Percentiles rank a stretch among this genome's conserved stretches.
These are phyloP conservation scores for Petunia hybrid DNA, from an alignment of 305 asterid species.

Conservation along the genomic window DNA sequence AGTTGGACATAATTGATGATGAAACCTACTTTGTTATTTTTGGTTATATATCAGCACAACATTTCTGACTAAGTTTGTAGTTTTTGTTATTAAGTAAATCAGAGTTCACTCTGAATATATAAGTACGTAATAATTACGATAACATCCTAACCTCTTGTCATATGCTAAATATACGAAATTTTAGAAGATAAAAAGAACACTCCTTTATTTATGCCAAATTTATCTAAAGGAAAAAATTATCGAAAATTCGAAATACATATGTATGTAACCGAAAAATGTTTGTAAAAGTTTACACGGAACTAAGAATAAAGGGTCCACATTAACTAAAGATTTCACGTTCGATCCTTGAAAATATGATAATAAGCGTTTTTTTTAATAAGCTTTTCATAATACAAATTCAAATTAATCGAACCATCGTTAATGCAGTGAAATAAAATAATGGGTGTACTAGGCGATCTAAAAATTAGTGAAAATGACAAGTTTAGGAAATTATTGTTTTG, in stretches of 20 bases:
- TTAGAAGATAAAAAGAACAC: background rate
- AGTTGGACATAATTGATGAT: slow-evolving; percentile 27
- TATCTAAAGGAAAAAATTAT: background rate
- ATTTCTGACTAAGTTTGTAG: slow-evolving; percentile 7
- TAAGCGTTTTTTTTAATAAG: too few species aligned
- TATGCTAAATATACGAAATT: background rate
- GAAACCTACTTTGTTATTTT: background rate
- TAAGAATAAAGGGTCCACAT: background rate
- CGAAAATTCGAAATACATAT: background rate
- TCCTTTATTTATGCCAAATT: background rate
- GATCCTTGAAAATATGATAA: too few species aligned
- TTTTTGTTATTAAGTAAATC: background rate
- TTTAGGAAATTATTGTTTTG: background rate
- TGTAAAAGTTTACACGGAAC: background rate
- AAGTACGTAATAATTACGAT: background rate
- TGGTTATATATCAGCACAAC: slow-evolving; percentile 27
- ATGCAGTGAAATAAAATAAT: too few species aligned
- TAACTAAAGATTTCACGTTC: too few species aligned
- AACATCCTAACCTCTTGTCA: background rate
- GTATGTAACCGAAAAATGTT: background rate
- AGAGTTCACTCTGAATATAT: background rate
- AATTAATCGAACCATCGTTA: too few species aligned
- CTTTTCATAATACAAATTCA: too few species aligned
- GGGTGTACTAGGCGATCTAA: background rate
- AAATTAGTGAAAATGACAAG: background rate